These are phyloP conservation scores for Scutellaria galericulata DNA, from an alignment of 257 asterid genomes.

Conservation along the genomic window DNA sequence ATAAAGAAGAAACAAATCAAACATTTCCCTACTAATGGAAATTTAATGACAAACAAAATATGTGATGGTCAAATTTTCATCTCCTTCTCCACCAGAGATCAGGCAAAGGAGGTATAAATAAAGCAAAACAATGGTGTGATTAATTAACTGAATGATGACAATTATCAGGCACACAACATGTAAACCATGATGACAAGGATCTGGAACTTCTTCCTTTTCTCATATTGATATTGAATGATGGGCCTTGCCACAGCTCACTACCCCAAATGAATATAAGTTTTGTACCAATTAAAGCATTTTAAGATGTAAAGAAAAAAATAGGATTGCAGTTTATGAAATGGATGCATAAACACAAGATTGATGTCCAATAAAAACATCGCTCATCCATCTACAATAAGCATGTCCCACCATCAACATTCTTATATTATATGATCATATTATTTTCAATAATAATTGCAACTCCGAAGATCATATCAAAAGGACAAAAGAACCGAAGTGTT, in stretches of 20 bases:
- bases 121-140: not conserved
- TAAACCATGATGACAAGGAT: constrained; percentile 1
- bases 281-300: not conserved
- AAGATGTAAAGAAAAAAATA: not conserved
- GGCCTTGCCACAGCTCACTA: not conserved
- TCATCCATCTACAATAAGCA: too few relatives aligned
- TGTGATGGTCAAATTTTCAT: not conserved
- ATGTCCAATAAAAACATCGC: not conserved
- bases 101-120: not conserved
- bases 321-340: not conserved
- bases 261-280: not conserved
- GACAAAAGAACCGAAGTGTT: not conserved
- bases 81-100: not conserved
- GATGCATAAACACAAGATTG: not conserved
- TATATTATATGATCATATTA: not conserved
- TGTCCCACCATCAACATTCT: not conserved
- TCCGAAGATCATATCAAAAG: not conserved
- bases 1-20: not conserved
- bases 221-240: not conserved
- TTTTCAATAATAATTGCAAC: not conserved
- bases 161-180: not conserved
- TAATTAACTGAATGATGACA: not conserved
- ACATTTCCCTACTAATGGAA: not conserved
- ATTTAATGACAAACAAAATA: not conserved
- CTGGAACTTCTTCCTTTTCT: not conserved